Conservation (phyloP, 805 yeast genomes). For the Candida maesae region DNA sequence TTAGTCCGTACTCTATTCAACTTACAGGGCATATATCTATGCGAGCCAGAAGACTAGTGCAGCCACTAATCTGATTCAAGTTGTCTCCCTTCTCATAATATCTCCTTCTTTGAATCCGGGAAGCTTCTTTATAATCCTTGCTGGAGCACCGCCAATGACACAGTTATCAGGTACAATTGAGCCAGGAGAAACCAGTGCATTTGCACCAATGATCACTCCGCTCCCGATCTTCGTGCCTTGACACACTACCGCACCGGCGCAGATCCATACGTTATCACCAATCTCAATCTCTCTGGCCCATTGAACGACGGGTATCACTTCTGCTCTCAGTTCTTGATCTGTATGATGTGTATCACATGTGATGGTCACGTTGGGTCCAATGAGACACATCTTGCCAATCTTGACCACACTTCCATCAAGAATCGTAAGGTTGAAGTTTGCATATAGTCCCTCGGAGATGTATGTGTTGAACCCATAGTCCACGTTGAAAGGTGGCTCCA, state of each 20-base stretch:
- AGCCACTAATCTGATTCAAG: too few species aligned
- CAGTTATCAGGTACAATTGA: conserved; percentile 51
- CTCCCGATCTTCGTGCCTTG: conserved; percentile 69
- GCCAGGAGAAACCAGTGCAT: conserved; percentile 49
- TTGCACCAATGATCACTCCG: conserved; percentile 62
- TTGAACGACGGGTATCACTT: conserved; percentile 33
- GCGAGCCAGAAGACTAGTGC: too few species aligned
- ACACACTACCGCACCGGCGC: conserved; percentile 48
- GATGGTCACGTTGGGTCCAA: conserved; percentile 62
- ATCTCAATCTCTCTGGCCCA: conserved; percentile 53
- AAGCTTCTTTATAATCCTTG: conserved; percentile 37
- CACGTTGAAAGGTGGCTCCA: conserved; percentile 58
- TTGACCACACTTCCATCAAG: conserved; percentile 58
- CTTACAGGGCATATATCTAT: too few species aligned
- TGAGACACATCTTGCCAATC: conserved; percentile 58
- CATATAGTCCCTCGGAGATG: conserved; percentile 57
- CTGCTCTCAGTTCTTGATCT: conserved; percentile 42
- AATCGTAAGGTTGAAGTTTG: conserved; percentile 50
- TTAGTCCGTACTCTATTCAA: too few species aligned
- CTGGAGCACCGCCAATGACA: conserved; percentile 65
- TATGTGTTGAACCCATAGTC: conserved; percentile 65
- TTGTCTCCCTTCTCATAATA: too few species aligned
- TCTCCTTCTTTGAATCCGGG: conserved; percentile 16
- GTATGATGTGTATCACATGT: conserved; percentile 64
- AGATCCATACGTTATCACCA: conserved; percentile 69